Percentiles rank a stretch among this genome's conserved stretches.
These are phyloP conservation scores for Boletus reticulatus DNA, from an alignment of 768 basidiomycete species.

Conservation along the genomic window DNA sequence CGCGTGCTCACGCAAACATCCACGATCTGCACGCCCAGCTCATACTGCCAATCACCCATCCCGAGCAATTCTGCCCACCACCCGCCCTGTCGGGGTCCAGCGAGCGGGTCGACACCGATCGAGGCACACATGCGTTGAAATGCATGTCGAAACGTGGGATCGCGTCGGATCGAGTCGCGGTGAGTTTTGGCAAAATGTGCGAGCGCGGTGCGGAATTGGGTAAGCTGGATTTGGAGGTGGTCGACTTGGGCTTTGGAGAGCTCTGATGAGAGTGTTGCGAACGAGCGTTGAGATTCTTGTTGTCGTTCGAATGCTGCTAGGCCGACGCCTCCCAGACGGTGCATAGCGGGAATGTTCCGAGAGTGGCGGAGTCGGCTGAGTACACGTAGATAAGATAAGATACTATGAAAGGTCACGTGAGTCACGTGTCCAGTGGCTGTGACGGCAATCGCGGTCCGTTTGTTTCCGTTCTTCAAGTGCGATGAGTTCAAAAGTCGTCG, in stretches of 20 bases:
- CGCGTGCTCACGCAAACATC: conserved; percentile 88
- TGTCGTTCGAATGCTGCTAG: conserved; percentile 90
- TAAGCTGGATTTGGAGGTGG: conserved; percentile 76
- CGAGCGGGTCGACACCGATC: conserved; percentile 93
- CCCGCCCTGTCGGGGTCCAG: conserved; percentile 79
- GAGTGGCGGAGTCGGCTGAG: no score
- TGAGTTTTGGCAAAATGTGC: conserved; percentile 79
- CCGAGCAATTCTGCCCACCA: conserved; percentile 92
- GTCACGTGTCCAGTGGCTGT: no score
- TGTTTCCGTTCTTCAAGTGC: no score
- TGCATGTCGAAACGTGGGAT: conserved; percentile 85
- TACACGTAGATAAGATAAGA: conserved; percentile 14
- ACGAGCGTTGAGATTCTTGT: conserved; percentile 76
- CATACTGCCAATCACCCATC: conserved; percentile 93
- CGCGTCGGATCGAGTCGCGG: conserved; percentile 76
- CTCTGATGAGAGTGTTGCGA: conserved; percentile 74
- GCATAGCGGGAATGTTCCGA: conserved; percentile 42
- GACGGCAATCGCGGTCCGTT: no score
- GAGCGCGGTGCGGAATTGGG: conserved; percentile 80
- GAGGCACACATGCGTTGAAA: conserved; percentile 96
- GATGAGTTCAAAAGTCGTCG: no score
- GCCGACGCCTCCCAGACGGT: conserved; percentile 77
- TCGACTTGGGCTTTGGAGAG: conserved; percentile 77
- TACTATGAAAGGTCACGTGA: not conserved
- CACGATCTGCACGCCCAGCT: conserved; percentile 93